Percentiles rank a stretch among this genome's conserved stretches.
Evolutionary conservation across 371 early-diverging fungal species (phyloP).

Genomic region (Gilbertella persicaria): DNA sequence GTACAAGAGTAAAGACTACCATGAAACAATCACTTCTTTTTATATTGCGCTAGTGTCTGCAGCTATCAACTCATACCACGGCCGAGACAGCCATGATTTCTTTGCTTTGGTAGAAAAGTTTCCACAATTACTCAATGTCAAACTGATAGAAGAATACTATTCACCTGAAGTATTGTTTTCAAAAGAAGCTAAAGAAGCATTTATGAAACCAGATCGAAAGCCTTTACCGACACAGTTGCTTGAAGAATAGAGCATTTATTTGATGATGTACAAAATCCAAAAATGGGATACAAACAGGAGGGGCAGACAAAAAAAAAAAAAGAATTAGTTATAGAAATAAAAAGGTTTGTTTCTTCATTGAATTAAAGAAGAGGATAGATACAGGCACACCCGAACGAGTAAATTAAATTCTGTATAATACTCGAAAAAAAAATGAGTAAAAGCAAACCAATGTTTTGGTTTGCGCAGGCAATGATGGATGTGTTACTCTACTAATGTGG

Average conservation of each 20-base stretch:
- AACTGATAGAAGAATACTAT: slow-evolving; percentile 51
- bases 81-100: slow-evolving; percentile 48
- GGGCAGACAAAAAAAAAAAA: too few species aligned
- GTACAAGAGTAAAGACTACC: slow-evolving; percentile 38
- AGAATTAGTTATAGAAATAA: too few species aligned
- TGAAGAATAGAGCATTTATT: neutral
- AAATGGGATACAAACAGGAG: too few species aligned
- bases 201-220: slow-evolving; percentile 47
- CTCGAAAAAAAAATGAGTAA: too few species aligned
- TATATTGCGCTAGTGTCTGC: slow-evolving; percentile 50
- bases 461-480: too few species aligned
- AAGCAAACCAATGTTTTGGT: too few species aligned
- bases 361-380: too few species aligned
- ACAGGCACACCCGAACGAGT: too few species aligned
- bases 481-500: too few species aligned
- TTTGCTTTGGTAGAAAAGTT: slow-evolving; percentile 52
- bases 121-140: slow-evolving; percentile 45
- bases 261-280: neutral
- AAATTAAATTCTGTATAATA: too few species aligned
- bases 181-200: slow-evolving; percentile 36
- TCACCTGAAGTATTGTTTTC: slow-evolving; percentile 42
- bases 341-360: too few species aligned
- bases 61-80: slow-evolving; percentile 34
- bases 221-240: slow-evolving; percentile 34
- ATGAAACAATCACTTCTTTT: slow-evolving; percentile 63